Conservation (phyloP, 108 stramenopile species). For the Stephanodiscus minutulus region DNA sequence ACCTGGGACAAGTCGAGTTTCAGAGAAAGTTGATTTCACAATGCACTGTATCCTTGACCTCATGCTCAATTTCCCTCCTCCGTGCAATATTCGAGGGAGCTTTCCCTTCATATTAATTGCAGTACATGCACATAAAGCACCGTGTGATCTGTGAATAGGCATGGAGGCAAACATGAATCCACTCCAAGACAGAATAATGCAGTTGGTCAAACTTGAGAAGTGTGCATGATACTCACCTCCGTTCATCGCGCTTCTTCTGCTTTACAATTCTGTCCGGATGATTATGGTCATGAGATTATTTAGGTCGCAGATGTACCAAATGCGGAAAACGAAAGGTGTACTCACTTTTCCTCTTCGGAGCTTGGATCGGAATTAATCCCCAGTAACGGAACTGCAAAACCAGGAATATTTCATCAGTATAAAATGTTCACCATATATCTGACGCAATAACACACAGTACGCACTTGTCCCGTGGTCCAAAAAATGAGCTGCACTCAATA, state of each 20-base stretch:
- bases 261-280: slow-evolving; percentile 41
- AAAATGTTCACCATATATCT: background rate
- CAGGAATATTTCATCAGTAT: background rate
- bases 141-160: slow-evolving; percentile 86
- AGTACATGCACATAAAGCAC: slow-evolving; percentile 85
- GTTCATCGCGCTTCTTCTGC: slow-evolving; percentile 86
- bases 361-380: slow-evolving; percentile 86
- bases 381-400: slow-evolving; percentile 55
- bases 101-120: slow-evolving; percentile 67
- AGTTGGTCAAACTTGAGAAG: slow-evolving; percentile 14
- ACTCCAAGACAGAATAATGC: background rate
- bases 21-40: slow-evolving; percentile 88
- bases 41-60: slow-evolving; percentile 83
- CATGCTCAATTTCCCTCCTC: slow-evolving; percentile 52
- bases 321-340: background rate
- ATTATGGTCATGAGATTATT: background rate
- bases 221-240: slow-evolving; percentile 42
- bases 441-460: background rate
- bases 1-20: slow-evolving; percentile 87
- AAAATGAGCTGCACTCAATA: slow-evolving; percentile 86
- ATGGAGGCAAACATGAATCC: slow-evolving; percentile 59
- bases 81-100: slow-evolving; percentile 68
- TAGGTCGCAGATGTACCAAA: background rate
- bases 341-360: slow-evolving; percentile 55
- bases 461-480: slow-evolving; percentile 81